Evolutionary conservation across 2,329 filamentous ascomycete species (phyloP).

Genomic region (Aspergillus spinulosporus): DNA sequence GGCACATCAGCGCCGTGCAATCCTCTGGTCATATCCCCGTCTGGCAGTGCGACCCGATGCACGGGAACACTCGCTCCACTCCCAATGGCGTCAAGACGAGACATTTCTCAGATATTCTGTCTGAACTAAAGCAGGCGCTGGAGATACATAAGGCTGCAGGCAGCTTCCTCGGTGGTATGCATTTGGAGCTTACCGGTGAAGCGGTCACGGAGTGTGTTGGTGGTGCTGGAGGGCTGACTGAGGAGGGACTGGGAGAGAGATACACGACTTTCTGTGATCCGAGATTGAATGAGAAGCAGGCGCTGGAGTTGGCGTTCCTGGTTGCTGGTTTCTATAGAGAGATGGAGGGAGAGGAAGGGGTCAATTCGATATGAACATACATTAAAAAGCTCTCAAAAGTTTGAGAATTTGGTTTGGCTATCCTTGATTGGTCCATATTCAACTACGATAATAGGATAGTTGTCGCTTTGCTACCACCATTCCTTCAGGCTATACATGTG

Average conservation of each 20-base stretch:
- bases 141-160: conserved; percentile 79
- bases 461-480: too few relatives aligned
- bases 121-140: conserved; percentile 79
- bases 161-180: conserved; percentile 88
- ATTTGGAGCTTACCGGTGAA: conserved; percentile 92
- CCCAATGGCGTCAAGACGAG: conserved; percentile 84
- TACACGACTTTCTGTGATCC: conserved; percentile 98
- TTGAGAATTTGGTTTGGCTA: not conserved
- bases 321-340: conserved; percentile 77
- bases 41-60: conserved; percentile 99
- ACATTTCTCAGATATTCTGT: conserved; percentile 85
- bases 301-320: conserved; percentile 88
- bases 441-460: too few relatives aligned
- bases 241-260: conserved; percentile 84
- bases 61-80: conserved; percentile 72
- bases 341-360: conserved; percentile 33
- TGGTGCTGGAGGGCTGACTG: conserved; percentile 76
- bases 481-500: too few relatives aligned
- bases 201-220: conserved; percentile 95
- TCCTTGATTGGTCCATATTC: too few relatives aligned
- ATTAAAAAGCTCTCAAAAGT: not conserved
- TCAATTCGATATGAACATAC: conserved; percentile 19
- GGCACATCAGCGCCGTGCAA: conserved; percentile 86
- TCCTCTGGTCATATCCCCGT: conserved; percentile 74
- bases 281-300: conserved; percentile 94